Evolutionary conservation across 805 yeast genomes (phyloP).

Genomic region (Clavispora asparagi): DNA sequence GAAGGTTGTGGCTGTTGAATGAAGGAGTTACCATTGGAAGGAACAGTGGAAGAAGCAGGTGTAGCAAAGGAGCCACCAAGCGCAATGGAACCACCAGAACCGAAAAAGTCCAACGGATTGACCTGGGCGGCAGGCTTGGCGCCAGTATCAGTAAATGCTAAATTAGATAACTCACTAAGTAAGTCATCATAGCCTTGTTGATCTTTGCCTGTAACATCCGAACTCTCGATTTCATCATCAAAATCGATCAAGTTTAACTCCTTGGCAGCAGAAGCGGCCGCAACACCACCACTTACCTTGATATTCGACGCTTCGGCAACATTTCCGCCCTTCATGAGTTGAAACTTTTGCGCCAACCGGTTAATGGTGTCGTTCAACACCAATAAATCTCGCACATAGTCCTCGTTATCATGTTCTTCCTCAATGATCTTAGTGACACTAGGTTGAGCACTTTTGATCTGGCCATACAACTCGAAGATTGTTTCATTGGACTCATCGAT

Average conservation of each 20-base stretch:
- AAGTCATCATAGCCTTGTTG: conserved; percentile 57
- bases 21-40: conserved; percentile 7
- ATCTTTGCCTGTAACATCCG: conserved; percentile 23
- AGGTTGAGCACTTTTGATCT: conserved; percentile 82
- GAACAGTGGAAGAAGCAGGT: conserved; percentile 1
- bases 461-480: conserved; percentile 64
- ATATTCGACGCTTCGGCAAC: conserved; percentile 49
- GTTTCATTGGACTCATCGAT: conserved; percentile 61
- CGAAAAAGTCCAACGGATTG: conserved; percentile 35
- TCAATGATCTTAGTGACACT: conserved; percentile 77
- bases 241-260: conserved; percentile 39
- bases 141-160: conserved; percentile 46
- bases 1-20: conserved; percentile 15
- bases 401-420: conserved; percentile 60
- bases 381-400: conserved; percentile 58
- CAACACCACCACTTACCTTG: conserved; percentile 21
- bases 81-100: conserved; percentile 49
- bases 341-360: conserved; percentile 61
- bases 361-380: conserved; percentile 73
- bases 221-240: conserved; percentile 35
- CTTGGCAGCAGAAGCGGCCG: conserved; percentile 21
- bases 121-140: conserved; percentile 15
- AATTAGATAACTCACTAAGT: conserved; percentile 62
- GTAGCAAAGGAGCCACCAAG: conserved; percentile 21
- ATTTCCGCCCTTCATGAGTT: conserved; percentile 61